Conservation (phyloP, 139 green algal genomes). For the Deuterostichococcus epilithicus region DNA sequence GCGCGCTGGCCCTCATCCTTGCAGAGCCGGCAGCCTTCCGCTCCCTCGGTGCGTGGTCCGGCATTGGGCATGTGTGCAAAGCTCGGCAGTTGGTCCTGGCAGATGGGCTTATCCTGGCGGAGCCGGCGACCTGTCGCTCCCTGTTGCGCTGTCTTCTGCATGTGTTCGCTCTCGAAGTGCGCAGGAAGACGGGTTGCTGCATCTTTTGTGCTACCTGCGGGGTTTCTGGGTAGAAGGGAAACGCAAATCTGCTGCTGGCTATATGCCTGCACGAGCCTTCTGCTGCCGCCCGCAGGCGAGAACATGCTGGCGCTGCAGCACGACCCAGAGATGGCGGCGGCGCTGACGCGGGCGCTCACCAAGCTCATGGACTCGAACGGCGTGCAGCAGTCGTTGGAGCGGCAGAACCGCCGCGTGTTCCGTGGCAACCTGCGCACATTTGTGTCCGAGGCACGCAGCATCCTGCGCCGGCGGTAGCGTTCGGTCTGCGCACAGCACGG, state of each 20-base stretch:
- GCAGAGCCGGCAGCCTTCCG: slow-evolving; percentile 41
- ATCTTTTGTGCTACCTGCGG: too few relatives aligned
- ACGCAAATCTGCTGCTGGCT: background rate
- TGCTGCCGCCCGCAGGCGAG: background rate
- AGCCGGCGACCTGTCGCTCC: background rate
- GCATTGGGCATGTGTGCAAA: background rate
- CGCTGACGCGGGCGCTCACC: slow-evolving; percentile 15
- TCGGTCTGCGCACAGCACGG: too few relatives aligned
- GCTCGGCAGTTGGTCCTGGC: too few relatives aligned
- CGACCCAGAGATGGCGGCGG: background rate
- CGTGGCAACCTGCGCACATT: slow-evolving; percentile 30
- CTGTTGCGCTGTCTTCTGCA: too few relatives aligned
- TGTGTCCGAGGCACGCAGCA: slow-evolving; percentile 37
- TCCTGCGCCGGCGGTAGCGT: slow-evolving; percentile 30
- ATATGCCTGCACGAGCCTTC: background rate
- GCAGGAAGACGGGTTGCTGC: too few relatives aligned
- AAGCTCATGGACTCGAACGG: slow-evolving; percentile 26
- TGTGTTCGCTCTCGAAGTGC: too few relatives aligned
- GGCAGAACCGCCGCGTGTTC: slow-evolving; percentile 34
- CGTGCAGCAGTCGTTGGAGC: slow-evolving; percentile 23
- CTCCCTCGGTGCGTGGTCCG: slow-evolving; percentile 16
- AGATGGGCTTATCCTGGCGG: too few relatives aligned
- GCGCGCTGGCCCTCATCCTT: slow-evolving; percentile 64
- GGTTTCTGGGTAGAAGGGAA: background rate
- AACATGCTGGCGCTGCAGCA: slow-evolving; percentile 21